Percentiles rank a stretch among this genome's conserved stretches.
These are phyloP conservation scores for Hymenoscyphus occultus DNA, from an alignment of 2,329 filamentous ascomycete species.

Conservation along the genomic window DNA sequence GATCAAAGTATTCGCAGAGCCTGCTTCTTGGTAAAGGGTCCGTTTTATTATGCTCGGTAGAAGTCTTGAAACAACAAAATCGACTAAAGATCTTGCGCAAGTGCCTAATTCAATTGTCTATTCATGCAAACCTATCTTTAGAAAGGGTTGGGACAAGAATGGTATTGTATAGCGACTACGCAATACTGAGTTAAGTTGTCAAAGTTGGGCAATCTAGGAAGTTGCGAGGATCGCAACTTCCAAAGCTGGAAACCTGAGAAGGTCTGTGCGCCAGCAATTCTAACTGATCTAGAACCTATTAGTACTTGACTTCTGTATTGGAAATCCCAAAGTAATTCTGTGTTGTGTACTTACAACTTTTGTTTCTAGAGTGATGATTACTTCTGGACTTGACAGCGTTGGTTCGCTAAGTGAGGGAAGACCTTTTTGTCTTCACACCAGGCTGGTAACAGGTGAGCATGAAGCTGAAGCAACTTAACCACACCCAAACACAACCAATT, in stretches of 20 bases:
- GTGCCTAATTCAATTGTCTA: too few species aligned
- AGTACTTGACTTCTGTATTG: background rate
- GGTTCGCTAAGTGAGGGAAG: background rate
- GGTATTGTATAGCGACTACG: background rate
- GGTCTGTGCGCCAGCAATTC: background rate
- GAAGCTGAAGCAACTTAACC: background rate
- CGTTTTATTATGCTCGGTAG: too few species aligned
- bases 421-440: background rate
- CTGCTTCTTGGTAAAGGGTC: too few species aligned
- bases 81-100: too few species aligned
- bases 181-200: too few species aligned
- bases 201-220: background rate
- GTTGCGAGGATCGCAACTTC: background rate
- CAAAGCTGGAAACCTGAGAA: background rate
- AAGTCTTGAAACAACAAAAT: too few species aligned
- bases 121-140: too few species aligned
- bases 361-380: background rate
- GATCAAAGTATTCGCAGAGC: too few species aligned
- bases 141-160: too few species aligned
- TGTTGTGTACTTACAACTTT: background rate
- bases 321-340: too few species aligned
- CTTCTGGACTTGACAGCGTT: background rate
- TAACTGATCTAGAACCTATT: background rate
- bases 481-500: background rate
- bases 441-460: background rate